Base-by-base conservation (phyloP, 768 basidiomycete genomes). In the Xerocomus potaroensis region DNA sequence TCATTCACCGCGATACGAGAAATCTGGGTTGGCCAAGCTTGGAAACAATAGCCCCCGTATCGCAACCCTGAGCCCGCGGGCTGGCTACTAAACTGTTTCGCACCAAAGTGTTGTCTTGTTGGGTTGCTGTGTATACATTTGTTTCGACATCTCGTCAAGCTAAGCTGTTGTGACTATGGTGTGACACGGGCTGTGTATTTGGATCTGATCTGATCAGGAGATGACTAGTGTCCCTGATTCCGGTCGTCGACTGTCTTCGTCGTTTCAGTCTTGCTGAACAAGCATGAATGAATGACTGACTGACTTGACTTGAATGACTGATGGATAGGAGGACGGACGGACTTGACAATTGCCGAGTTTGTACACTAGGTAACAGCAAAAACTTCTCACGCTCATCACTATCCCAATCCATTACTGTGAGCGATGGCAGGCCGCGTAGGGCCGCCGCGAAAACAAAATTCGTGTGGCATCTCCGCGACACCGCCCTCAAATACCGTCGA, bases 381-480 rank as follows among this genome's bases (percentile, higher is more conserved):
- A 24, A 8, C 33, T 41, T 63, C 59, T 35, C 62, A 61, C 62
- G 43, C 44, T 41, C 59, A 47, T 62, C 54, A 45, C 42, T 43
- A 27, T 29, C n/a, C n/a, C n/a, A n/a, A n/a, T n/a, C 29, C 27
- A 48, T 34, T 34, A 31, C 35, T 27, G 35, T 34, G 44, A 40
- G 43, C 50, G 39, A 63, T 61, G 62, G 49, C 54, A 9, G 26
- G 59, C 51, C 61, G 62, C 38, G 53, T 47, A 48, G 46, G 62
- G 49, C 48, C 52, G 35, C 53, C 48, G n/a, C n/a, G n/a, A 35
- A 40, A 42, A 52, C 61, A 62, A 57, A 48, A 58, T 12, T 34
- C 34, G 39, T 12, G 7, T 38, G 37, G 37, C 37, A 38, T n/a
- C 23, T 38, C 30, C 8, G 21, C 51, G 29, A 36, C 51, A 10